Percentiles rank a stretch among this genome's conserved stretches.
Conservation (phyloP, 768 basidiomycete species). For the Boletus fagicola region DNA sequence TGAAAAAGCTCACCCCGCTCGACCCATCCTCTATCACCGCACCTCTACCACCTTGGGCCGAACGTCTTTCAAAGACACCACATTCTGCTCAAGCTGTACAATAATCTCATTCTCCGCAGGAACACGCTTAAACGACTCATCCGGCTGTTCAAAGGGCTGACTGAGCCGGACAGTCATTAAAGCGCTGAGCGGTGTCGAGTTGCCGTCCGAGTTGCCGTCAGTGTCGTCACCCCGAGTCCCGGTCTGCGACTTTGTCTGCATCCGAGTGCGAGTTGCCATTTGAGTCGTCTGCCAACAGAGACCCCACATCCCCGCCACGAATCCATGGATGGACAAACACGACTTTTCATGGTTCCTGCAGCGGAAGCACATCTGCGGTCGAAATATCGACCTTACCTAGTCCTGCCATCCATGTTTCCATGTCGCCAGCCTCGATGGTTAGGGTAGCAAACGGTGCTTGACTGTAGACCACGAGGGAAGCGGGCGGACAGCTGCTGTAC, state of each 20-base stretch:
- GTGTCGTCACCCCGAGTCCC: background rate
- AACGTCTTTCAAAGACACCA: background rate
- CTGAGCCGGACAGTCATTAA: background rate
- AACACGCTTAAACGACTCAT: background rate
- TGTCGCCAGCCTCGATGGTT: background rate
- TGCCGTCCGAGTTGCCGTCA: background rate
- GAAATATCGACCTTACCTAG: constrained; percentile 1
- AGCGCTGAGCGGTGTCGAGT: too few species aligned
- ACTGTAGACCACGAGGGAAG: background rate
- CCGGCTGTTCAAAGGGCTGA: background rate
- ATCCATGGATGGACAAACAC: constrained; percentile 15
- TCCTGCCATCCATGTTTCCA: background rate
- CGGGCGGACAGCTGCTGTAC: background rate
- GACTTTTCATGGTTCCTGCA: background rate
- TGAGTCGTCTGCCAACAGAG: background rate
- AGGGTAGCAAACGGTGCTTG: background rate
- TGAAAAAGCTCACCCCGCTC: background rate
- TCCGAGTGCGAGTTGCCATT: background rate
- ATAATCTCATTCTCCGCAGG: background rate
- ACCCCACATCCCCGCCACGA: background rate
- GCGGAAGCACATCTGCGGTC: constrained; percentile 1
- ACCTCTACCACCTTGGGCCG: background rate
- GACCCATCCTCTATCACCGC: background rate
- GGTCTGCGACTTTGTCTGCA: background rate
- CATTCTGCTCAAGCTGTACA: background rate